These are phyloP conservation scores for Sanguinoderma infundibulare DNA, from an alignment of 1,284 basidiomycete species.

Conservation along the genomic window DNA sequence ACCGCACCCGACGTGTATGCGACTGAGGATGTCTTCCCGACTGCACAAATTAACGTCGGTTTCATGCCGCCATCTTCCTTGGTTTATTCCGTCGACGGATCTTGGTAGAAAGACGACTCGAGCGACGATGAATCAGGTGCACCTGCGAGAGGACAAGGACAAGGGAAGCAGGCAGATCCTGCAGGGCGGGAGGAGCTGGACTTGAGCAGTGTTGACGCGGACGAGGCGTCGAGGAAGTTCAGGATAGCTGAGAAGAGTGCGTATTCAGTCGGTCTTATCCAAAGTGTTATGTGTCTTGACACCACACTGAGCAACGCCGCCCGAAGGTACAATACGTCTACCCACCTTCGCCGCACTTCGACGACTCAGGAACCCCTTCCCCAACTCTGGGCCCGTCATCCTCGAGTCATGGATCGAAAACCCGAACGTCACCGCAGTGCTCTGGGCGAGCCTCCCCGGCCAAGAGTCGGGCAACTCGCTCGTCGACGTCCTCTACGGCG, in stretches of 20 bases:
- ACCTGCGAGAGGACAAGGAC: conserved; percentile 40
- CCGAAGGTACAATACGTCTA: conserved; percentile 72
- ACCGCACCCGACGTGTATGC: conserved; percentile 93
- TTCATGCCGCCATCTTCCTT: neutral
- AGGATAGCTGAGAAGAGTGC: conserved; percentile 67
- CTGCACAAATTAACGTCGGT: conserved; percentile 52
- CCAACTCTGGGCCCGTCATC: conserved; percentile 32
- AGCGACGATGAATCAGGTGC: conserved; percentile 64
- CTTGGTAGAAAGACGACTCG: conserved; percentile 57
- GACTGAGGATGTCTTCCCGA: no score
- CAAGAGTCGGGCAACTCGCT: no score
- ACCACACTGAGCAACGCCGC: conserved; percentile 45
- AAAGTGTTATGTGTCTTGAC: neutral
- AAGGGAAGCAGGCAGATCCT: conserved; percentile 39
- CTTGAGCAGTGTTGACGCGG: conserved; percentile 49
- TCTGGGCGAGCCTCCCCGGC: no score
- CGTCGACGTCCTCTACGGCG: no score
- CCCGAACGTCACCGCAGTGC: no score
- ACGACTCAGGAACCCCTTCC: conserved; percentile 37
- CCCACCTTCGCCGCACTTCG: conserved; percentile 62
- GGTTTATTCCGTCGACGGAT: conserved; percentile 1
- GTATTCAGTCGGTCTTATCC: conserved; percentile 11
- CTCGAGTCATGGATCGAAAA: no score
- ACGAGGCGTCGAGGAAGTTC: conserved; percentile 71
- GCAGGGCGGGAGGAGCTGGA: conserved; percentile 55